Evolutionary conservation across 208 protist species (phyloP).

Genomic region (Leishmania arabica): DNA sequence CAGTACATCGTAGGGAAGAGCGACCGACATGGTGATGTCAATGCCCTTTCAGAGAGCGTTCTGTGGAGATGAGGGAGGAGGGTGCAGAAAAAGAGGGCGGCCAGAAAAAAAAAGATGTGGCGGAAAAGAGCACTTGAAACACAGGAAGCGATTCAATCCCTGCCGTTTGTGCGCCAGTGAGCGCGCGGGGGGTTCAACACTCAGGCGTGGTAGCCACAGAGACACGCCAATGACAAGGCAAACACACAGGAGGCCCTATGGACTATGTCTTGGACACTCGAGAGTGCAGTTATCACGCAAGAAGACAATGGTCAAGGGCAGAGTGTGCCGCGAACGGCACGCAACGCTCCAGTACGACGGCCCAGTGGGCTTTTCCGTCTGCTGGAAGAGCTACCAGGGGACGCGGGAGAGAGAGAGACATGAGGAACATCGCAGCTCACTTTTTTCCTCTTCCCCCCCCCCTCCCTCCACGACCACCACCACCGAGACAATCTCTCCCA

Average conservation of each 20-base stretch:
- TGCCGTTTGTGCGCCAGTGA: background rate
- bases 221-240: background rate
- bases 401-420: background rate
- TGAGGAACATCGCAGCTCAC: background rate
- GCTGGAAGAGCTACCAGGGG: background rate
- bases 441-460: background rate
- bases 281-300: background rate
- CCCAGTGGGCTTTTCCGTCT: too few relatives aligned
- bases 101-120: background rate
- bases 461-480: background rate
- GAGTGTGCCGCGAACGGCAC: background rate
- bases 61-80: background rate
- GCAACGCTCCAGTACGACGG: background rate
- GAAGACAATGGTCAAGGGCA: background rate
- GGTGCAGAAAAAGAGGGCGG: background rate
- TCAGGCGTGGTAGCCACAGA: background rate
- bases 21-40: conserved; percentile 18
- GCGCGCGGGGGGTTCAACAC: background rate
- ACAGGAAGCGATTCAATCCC: background rate
- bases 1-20: conserved; percentile 80
- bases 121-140: too few relatives aligned
- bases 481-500: background rate
- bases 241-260: background rate
- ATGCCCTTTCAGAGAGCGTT: background rate
- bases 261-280: background rate